A percentile compares a stretch with the other conserved stretches of the same genome.
phyloP scores from a whole-genome alignment of 2,329 filamentous ascomycete genomes.

The Graphilbum ipis-grandicollis region DNA sequence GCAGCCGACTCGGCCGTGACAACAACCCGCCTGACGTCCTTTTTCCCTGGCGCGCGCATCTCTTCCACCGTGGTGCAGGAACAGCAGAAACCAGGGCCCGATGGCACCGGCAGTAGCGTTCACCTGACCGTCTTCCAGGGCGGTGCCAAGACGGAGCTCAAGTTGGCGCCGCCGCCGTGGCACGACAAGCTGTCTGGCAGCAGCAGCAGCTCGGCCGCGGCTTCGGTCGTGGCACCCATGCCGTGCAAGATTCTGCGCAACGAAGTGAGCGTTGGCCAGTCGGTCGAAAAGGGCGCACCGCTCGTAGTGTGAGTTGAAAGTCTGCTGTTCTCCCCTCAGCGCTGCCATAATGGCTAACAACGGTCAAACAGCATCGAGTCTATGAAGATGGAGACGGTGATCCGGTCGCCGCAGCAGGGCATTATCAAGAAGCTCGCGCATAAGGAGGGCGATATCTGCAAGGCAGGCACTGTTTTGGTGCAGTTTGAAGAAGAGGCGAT shows the following conservation, averaged over 20 bases:
- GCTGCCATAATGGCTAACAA: slow-evolving; percentile 12
- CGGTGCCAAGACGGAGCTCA: slow-evolving; percentile 40
- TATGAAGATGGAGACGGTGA: slow-evolving; percentile 83
- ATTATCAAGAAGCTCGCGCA: slow-evolving; percentile 57
- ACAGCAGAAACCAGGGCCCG: slow-evolving; percentile 14
- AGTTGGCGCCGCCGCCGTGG: slow-evolving; percentile 52
- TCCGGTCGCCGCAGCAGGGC: slow-evolving; percentile 58
- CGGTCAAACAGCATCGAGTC: slow-evolving; percentile 54
- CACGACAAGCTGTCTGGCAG: slow-evolving; percentile 73
- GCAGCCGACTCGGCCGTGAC: not conserved
- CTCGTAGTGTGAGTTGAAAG: slow-evolving; percentile 73
- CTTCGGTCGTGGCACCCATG: slow-evolving; percentile 86
- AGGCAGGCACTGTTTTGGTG: slow-evolving; percentile 57
- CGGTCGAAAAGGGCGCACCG: slow-evolving; percentile 69
- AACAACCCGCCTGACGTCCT: slow-evolving; percentile 40
- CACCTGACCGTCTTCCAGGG: slow-evolving; percentile 64
- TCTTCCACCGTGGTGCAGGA: slow-evolving; percentile 59
- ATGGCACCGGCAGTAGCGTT: slow-evolving; percentile 16
- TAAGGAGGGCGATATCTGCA: slow-evolving; percentile 62
- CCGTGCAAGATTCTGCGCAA: slow-evolving; percentile 91
- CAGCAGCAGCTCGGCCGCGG: slow-evolving; percentile 40
- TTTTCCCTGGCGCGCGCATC: slow-evolving; percentile 67
- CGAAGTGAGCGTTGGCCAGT: slow-evolving; percentile 66
- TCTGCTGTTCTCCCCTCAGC: slow-evolving; percentile 12
- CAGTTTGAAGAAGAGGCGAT: slow-evolving; percentile 40